These are phyloP conservation scores for Salix purpurea DNA, from an alignment of 345 rosid genomes.

Conservation along the genomic window DNA sequence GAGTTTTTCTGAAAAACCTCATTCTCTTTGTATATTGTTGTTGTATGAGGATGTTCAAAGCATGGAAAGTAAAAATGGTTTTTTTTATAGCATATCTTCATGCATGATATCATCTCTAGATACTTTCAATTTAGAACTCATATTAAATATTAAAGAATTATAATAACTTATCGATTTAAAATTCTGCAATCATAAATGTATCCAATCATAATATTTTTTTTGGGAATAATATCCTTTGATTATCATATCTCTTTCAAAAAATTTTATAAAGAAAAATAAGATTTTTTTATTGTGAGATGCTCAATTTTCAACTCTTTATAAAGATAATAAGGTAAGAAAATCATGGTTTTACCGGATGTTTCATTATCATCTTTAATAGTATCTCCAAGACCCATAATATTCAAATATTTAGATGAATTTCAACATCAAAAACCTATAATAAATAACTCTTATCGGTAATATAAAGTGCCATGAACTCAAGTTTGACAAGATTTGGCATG, in stretches of 20 bases:
- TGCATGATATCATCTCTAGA: background rate
- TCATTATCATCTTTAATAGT: too few species aligned
- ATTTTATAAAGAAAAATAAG: background rate
- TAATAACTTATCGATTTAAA: slow-evolving; percentile 2
- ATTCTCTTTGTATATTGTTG: background rate
- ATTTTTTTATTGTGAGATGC: background rate
- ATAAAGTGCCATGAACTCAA: too few species aligned
- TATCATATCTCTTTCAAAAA: background rate
- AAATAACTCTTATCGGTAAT: too few species aligned
- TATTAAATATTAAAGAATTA: background rate
- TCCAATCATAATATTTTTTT: background rate
- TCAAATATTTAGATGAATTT: too few species aligned
- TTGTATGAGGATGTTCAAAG: background rate
- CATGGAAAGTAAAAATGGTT: background rate
- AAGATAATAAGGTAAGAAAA: background rate
- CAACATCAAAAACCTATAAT: too few species aligned
- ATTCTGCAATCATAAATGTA: background rate
- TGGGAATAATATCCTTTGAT: background rate
- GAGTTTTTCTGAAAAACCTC: background rate
- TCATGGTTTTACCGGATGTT: background rate
- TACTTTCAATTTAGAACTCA: background rate
- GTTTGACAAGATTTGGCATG: too few species aligned
- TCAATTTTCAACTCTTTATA: background rate
- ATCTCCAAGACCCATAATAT: too few species aligned
- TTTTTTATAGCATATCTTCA: background rate